A percentile compares a stretch with the other conserved stretches of the same genome.
These are phyloP conservation scores for Alternaria conjuncta DNA, from an alignment of 2,329 filamentous ascomycete species.

Conservation along the genomic window DNA sequence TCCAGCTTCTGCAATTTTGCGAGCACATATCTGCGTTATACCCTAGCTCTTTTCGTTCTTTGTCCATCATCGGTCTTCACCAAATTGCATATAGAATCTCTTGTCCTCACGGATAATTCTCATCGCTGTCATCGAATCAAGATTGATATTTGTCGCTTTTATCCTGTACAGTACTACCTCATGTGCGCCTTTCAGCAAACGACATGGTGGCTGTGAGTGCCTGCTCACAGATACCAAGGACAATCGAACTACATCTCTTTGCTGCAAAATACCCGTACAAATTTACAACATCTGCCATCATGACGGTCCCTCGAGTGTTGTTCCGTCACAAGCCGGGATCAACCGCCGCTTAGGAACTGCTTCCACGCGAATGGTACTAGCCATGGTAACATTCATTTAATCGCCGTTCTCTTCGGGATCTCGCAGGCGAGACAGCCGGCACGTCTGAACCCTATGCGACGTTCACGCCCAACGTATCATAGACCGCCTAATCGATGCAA, in stretches of 20 bases:
- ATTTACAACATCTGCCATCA: background rate
- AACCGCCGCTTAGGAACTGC: background rate
- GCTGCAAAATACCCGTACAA: background rate
- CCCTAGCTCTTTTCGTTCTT: constrained; percentile 9
- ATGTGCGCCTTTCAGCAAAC: constrained; percentile 4
- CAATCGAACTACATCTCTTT: background rate
- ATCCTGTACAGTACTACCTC: constrained; percentile 10
- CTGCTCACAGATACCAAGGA: background rate
- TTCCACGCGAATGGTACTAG: background rate
- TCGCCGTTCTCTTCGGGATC: background rate
- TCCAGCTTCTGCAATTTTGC: constrained; percentile 8
- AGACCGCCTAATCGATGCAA: background rate
- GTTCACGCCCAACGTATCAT: background rate
- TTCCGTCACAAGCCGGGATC: background rate
- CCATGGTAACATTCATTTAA: background rate
- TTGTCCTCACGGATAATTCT: constrained; percentile 21
- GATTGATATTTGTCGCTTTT: background rate
- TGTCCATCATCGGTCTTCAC: background rate
- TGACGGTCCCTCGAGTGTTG: background rate
- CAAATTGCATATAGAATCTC: constrained; percentile 20
- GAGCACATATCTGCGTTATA: constrained; percentile 21
- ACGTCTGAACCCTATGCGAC: background rate
- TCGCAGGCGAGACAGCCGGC: background rate
- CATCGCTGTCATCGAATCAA: background rate
- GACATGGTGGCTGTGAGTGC: background rate